Conservation (phyloP, 176 grass and related monocot genomes). For the Carex pumila region DNA sequence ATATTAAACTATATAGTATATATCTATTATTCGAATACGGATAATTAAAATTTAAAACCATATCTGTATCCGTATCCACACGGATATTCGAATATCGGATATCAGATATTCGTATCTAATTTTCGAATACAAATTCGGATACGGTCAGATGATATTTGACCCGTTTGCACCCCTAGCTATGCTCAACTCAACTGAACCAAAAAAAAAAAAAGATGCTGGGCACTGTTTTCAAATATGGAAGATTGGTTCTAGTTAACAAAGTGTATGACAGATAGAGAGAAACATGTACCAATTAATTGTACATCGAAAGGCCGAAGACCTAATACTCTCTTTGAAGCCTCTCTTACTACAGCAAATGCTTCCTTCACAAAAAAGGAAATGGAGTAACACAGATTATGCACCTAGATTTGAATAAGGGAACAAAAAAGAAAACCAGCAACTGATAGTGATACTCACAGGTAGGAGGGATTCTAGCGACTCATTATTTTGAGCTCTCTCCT, state of each 20-base stretch:
- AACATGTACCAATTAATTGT: conserved; percentile 39
- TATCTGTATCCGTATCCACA: too few relatives aligned
- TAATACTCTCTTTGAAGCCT: conserved; percentile 92
- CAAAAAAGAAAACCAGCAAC: neutral
- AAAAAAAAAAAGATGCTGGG: neutral
- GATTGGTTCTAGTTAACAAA: neutral
- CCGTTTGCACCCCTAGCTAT: too few relatives aligned
- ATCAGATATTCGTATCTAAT: too few relatives aligned
- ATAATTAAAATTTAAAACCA: too few relatives aligned
- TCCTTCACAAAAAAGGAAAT: conserved; percentile 41
- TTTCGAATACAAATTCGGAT: too few relatives aligned
- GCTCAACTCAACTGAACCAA: neutral
- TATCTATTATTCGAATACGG: too few relatives aligned
- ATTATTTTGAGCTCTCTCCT: conserved; percentile 55
- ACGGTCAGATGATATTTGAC: too few relatives aligned
- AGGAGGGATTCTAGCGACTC: conserved; percentile 82
- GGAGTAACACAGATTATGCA: neutral
- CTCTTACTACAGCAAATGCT: conserved; percentile 95
- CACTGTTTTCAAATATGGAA: neutral
- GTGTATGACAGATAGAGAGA: neutral
- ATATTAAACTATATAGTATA: too few relatives aligned
- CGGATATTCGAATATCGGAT: too few relatives aligned
- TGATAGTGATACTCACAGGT: conserved; percentile 41
- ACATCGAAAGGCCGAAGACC: conserved; percentile 95
- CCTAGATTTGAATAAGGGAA: neutral